Base-by-base conservation (phyloP, 768 basidiomycete genomes). In the Collybia nuda region DNA sequence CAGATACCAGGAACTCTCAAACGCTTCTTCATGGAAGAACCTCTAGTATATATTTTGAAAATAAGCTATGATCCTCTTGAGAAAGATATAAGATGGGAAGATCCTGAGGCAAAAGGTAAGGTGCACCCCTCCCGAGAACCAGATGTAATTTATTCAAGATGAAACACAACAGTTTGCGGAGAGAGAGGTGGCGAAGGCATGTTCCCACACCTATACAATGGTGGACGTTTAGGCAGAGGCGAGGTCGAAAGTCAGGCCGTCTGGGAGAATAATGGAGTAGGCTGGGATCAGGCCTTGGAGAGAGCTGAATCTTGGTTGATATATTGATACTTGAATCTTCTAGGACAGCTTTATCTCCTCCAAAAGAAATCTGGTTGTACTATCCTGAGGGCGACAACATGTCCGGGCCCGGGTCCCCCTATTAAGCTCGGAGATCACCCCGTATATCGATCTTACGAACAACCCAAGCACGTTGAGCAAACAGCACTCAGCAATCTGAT, bases 121-220 rank as follows among this genome's bases (percentile, higher is more conserved):
- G 32, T 15, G 2, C 7, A 2, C 6, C 17, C 37, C 2, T 9
- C 15, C 6, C 21, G 12, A 44, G 3, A 26, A 35, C 29, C 22
- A 22, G 12, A 8, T 21, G 24, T 17, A 7, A 39, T 17, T 26
- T 19, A 19, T 12, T n/a, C 2, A 46, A 8, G 9, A 39, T 21
- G 32, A 7, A 17, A 23, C 24, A 32, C 45, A 14, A 29, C 54
- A 72, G 72, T 67, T 1, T 70, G 73, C 51, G 79, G 78, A 6
- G 64, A 71, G n/a, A 56, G 75, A 9, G 72, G 74, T 1, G 74
- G 66, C 15, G 73, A 79, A 49, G 74, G 76, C 12, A 50, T 77
- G 52, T 83, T 82, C 49, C 80, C 81, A 0, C 82, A 84, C 56
- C 50, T 84, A 19, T 80, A 81, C 51, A 81, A 80, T 40, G 69